Evolutionary conservation across 176 grass and related monocot genomes (phyloP).

Genomic region (Paspalum notatum): DNA sequence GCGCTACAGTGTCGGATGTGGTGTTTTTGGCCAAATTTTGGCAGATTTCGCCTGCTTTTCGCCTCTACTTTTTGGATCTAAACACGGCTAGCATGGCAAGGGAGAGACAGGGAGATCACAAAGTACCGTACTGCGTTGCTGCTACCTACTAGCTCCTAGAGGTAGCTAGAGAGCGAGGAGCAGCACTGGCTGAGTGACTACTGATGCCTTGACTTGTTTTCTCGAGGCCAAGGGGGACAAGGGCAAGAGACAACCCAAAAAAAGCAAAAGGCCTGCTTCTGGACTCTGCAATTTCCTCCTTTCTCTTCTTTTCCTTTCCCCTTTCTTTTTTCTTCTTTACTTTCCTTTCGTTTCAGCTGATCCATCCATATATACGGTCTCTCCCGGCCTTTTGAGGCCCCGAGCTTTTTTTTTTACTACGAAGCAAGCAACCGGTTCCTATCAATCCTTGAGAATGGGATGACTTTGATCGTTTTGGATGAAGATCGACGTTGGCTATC

Average conservation of each 20-base stretch:
- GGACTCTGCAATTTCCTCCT: slow-evolving; percentile 41
- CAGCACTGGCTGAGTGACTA: not conserved
- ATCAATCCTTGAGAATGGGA: too few species aligned
- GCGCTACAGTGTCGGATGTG: too few species aligned
- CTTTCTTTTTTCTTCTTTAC: not conserved
- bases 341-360: slow-evolving; percentile 1
- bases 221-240: slow-evolving; percentile 8
- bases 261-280: slow-evolving; percentile 52
- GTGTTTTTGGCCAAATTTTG: too few species aligned
- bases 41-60: too few species aligned
- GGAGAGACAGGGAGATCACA: not conserved
- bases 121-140: not conserved
- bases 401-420: too few species aligned
- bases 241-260: slow-evolving; percentile 30
- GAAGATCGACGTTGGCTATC: too few species aligned
- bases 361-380: not conserved
- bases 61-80: too few species aligned
- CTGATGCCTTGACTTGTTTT: slow-evolving; percentile 40
- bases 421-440: too few species aligned
- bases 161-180: not conserved
- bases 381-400: not conserved
- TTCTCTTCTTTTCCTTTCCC: not conserved
- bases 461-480: too few species aligned
- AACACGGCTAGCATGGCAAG: slow-evolving; percentile 36
- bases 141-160: too few species aligned